These are phyloP conservation scores for Ceratobasidium sp. DNA, from an alignment of 1,284 basidiomycete genomes.

Conservation along the genomic window DNA sequence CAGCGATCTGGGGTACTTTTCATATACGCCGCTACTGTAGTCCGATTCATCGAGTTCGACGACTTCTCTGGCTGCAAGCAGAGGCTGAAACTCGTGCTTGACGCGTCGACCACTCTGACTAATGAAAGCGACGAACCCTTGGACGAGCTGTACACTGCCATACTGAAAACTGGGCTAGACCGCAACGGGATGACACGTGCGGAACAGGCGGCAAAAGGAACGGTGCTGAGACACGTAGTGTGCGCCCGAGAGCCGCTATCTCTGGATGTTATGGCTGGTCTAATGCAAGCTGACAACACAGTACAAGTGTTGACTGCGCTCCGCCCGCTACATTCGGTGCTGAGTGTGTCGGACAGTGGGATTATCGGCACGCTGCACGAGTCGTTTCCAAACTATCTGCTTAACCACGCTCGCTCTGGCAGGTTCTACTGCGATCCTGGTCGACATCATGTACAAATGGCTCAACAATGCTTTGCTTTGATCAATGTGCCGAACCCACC, in stretches of 20 bases:
- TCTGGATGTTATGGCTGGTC: not conserved
- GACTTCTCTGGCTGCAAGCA: not conserved
- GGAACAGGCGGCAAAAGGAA: conserved; percentile 2
- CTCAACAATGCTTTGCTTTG: not conserved
- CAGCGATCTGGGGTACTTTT: conserved; percentile 17
- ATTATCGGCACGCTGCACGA: conserved; percentile 12
- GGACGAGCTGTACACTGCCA: conserved; percentile 4
- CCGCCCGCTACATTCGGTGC: conserved; percentile 9
- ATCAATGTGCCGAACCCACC: not conserved
- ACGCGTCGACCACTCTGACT: not conserved
- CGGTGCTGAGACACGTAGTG: not conserved
- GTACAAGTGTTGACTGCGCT: not conserved
- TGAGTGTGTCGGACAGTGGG: not conserved
- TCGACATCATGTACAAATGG: not conserved
- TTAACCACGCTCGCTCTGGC: not conserved
- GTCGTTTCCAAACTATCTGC: conserved; percentile 19
- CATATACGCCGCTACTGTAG: conserved; percentile 36
- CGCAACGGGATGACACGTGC: not conserved
- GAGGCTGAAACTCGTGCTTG: not conserved
- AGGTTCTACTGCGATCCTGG: not conserved
- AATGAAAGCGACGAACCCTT: not conserved
- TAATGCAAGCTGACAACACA: not conserved
- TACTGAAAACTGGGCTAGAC: not conserved
- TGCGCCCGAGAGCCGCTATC: conserved; percentile 23
- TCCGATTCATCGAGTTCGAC: conserved; percentile 11